Conservation (phyloP, 805 yeast genomes). For the Candida anglica region DNA sequence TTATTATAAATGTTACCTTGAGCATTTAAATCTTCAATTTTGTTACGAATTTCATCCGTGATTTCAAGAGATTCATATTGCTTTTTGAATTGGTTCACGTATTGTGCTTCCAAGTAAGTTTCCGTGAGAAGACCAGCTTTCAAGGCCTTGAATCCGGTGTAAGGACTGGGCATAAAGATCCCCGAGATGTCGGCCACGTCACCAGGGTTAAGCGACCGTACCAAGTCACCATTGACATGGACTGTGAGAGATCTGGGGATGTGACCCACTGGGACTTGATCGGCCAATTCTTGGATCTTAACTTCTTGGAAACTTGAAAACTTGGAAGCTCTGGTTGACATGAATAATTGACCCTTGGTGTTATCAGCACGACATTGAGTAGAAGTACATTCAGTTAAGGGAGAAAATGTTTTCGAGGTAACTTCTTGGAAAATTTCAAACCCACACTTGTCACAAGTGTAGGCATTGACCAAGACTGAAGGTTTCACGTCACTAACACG, state of each 20-base stretch:
- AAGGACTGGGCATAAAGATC: constrained; percentile 88
- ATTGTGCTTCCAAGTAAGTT: constrained; percentile 86
- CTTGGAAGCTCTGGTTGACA: constrained; percentile 94
- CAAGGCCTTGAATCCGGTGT: constrained; percentile 91
- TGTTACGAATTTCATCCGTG: constrained; percentile 50
- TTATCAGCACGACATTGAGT: constrained; percentile 73
- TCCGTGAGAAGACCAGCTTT: constrained; percentile 92
- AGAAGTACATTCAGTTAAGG: constrained; percentile 84
- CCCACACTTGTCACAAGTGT: constrained; percentile 97
- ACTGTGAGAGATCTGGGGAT: constrained; percentile 85
- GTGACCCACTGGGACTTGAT: constrained; percentile 97
- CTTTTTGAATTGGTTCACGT: constrained; percentile 81
- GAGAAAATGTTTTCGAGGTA: constrained; percentile 75
- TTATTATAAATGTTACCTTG: constrained; percentile 75
- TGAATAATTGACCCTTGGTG: constrained; percentile 82
- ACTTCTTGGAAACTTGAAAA: constrained; percentile 95
- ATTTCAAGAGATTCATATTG: constrained; percentile 68
- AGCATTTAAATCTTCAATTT: constrained; percentile 50
- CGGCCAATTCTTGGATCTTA: constrained; percentile 88
- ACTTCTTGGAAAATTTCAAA: constrained; percentile 96
- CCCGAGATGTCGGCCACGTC: constrained; percentile 93
- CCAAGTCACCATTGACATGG: constrained; percentile 90
- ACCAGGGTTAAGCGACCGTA: constrained; percentile 86
- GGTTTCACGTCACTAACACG: constrained; percentile 97
- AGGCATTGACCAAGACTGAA: constrained; percentile 83